These are phyloP conservation scores for Postia placenta DNA, from an alignment of 768 basidiomycete species.

Conservation along the genomic window DNA sequence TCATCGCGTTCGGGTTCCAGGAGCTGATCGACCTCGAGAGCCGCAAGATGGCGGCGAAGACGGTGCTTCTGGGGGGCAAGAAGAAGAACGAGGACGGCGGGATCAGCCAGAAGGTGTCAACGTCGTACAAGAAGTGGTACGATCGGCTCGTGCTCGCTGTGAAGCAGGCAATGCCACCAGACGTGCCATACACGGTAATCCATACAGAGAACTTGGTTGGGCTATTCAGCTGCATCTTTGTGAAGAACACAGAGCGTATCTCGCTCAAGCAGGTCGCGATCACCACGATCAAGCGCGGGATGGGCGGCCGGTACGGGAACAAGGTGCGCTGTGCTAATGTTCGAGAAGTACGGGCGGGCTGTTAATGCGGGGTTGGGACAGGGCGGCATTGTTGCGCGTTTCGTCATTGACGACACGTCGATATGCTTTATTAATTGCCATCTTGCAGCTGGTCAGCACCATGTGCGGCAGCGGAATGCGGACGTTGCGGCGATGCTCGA, in stretches of 20 bases:
- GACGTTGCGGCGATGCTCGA: constrained; percentile 88
- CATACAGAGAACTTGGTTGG: constrained; percentile 91
- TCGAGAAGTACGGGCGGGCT: too few relatives aligned
- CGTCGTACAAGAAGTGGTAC: constrained; percentile 85
- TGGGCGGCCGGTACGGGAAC: constrained; percentile 91
- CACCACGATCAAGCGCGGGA: constrained; percentile 85
- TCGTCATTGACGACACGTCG: constrained; percentile 88
- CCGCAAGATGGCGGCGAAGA: constrained; percentile 89
- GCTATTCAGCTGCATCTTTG: constrained; percentile 71
- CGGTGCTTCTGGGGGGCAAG: constrained; percentile 69
- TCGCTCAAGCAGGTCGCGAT: constrained; percentile 63
- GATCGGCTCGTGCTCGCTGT: constrained; percentile 74
- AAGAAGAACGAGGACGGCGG: constrained; percentile 58
- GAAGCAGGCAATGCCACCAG: constrained; percentile 64
- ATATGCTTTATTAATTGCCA: constrained; percentile 96
- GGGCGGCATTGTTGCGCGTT: constrained; percentile 88
- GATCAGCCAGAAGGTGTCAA: constrained; percentile 78
- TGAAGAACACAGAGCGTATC: constrained; percentile 58
- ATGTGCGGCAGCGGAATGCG: constrained; percentile 74
- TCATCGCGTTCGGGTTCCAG: constrained; percentile 93
- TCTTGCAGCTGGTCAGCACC: constrained; percentile 90
- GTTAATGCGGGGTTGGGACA: constrained; percentile 27
- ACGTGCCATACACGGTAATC: constrained; percentile 70
- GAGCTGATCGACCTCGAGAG: constrained; percentile 95
- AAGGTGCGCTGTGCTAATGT: constrained; percentile 68